phyloP scores from a whole-genome alignment of 2,329 filamentous ascomycete species.

The Zasmidium angulare region DNA sequence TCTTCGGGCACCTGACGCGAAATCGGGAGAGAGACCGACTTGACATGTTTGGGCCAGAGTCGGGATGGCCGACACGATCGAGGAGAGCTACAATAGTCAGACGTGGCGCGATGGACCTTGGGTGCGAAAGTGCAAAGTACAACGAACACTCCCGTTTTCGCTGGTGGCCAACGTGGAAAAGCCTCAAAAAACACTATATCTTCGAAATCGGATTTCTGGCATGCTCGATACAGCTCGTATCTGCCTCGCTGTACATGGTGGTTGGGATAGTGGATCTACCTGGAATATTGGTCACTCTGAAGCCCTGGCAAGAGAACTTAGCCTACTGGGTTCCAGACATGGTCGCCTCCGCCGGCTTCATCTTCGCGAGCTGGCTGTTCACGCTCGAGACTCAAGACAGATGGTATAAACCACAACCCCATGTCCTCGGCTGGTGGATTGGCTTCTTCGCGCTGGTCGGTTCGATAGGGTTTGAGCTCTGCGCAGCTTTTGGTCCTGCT shows the following conservation, averaged over 20 bases:
- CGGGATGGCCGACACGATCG: background rate
- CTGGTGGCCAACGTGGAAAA: constrained; percentile 19
- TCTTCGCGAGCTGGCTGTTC: constrained; percentile 27
- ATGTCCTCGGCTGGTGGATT: constrained; percentile 30
- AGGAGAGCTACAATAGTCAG: background rate
- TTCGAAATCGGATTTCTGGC: constrained; percentile 29
- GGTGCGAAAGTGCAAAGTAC: background rate
- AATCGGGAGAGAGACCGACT: background rate
- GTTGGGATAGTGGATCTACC: constrained; percentile 24
- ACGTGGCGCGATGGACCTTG: constrained; percentile 7
- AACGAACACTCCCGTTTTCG: constrained; percentile 2
- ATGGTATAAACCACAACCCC: constrained; percentile 24
- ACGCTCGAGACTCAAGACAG: constrained; percentile 29
- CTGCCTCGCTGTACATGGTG: constrained; percentile 25
- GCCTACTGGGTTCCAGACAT: constrained; percentile 29
- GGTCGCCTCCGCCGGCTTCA: constrained; percentile 25
- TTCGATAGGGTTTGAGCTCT: constrained; percentile 28
- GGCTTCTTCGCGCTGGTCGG: constrained; percentile 25
- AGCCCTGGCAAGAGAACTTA: constrained; percentile 16
- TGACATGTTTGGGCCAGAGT: background rate
- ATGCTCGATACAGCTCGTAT: constrained; percentile 26
- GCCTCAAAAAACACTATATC: constrained; percentile 22
- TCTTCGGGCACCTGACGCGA: constrained; percentile 5
- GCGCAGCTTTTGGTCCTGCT: constrained; percentile 13
- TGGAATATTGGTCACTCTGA: constrained; percentile 21